These are phyloP conservation scores for Phalaenopsis hybrid DNA, from an alignment of 116 monocot genomes.

Conservation along the genomic window DNA sequence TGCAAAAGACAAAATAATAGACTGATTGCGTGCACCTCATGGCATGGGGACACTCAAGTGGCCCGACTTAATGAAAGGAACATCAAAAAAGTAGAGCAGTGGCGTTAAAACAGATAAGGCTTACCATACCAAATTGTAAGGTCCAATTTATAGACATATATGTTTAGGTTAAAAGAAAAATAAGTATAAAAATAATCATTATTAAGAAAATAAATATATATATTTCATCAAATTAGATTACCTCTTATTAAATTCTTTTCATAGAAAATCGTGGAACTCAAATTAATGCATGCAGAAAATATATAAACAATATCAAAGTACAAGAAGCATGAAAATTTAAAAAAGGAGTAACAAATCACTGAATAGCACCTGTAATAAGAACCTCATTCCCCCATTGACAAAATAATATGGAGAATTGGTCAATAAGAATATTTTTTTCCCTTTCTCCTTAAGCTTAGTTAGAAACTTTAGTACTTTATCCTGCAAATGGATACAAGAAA, in stretches of 20 bases:
- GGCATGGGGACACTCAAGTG: too few species aligned
- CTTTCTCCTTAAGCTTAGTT: slow-evolving; percentile 73
- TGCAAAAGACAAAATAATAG: too few species aligned
- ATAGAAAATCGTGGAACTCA: not conserved
- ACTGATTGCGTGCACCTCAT: too few species aligned
- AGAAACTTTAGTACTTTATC: slow-evolving; percentile 51
- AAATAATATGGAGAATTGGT: slow-evolving; percentile 97
- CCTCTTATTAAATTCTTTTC: not conserved
- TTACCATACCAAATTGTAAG: too few species aligned
- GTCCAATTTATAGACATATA: too few species aligned
- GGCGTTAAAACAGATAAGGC: too few species aligned
- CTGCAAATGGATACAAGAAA: slow-evolving; percentile 32
- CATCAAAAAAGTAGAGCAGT: too few species aligned
- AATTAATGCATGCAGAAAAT: not conserved
- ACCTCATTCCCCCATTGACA: slow-evolving; percentile 94
- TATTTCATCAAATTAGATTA: too few species aligned
- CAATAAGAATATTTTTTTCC: slow-evolving; percentile 91
- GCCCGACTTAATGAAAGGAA: too few species aligned
- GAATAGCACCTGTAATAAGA: slow-evolving; percentile 66
- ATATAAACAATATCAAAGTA: not conserved
- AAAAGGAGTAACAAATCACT: not conserved
- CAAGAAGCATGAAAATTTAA: not conserved
- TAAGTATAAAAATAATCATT: too few species aligned
- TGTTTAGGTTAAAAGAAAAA: too few species aligned
- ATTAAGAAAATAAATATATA: too few species aligned